Base-by-base conservation (phyloP, 2,329 filamentous ascomycete species). In the Cyanodermella asteris region DNA sequence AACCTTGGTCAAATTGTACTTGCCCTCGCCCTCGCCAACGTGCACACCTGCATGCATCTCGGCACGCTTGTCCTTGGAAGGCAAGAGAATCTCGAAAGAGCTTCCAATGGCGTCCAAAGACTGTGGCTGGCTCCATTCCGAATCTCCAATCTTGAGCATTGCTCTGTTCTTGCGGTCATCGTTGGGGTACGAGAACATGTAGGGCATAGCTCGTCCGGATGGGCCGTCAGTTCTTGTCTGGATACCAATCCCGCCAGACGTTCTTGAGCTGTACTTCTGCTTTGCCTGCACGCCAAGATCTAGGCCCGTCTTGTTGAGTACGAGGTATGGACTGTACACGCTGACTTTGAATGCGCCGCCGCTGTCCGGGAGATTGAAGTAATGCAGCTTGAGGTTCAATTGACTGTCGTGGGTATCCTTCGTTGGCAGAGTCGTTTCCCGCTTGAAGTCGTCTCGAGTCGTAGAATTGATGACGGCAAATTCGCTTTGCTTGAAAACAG, bases 71-170 rank as follows among this genome's bases (percentile, higher is more conserved):
- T 61, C 64, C 2, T 63, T 51, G 0, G 81, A 78, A 24, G 75
- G 73, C 17, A 97, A 59, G 17, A 87, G 65, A 18, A 91, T 76
- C 38, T 93, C 82, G 10, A 80, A 73, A 1, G 74, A 81, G 40
- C 84, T 94, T 16, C 87, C 87, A 34, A 97, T 87, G 12, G 87
- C 87, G 42, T 97, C 90, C 39, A 97, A 91, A 60, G 80, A 93
- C 45, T 94, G 84, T 1, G 84, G 80, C 44, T 87, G 91, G 51
- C 87, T 94, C 90, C 87, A 97, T 31, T 72, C 66, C 1, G 87
- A 93, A 27, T 90, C 75, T 5, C 75, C 80, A 20, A 93, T 67
- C 50, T 78, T 90, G 31, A 97, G 55, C 22, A 91, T 55, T 5
- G 80, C 81, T 35, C 87, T 70, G 45, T 97, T 97, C 38, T 80